Conservation (phyloP, 2,329 filamentous ascomycete genomes). For the Tolypocladium amazonense region DNA sequence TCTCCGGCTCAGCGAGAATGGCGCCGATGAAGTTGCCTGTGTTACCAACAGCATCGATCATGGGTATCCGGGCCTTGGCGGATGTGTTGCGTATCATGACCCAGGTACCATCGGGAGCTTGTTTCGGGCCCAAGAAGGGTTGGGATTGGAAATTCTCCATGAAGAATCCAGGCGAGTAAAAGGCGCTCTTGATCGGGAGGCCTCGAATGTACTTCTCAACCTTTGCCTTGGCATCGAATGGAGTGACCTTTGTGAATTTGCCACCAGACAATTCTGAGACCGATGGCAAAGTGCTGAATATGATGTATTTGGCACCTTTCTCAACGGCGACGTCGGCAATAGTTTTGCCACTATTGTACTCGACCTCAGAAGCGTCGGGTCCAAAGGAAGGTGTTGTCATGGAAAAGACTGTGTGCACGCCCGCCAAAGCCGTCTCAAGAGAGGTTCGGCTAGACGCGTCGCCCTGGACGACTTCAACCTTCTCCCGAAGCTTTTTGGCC, state of each 20-base stretch:
- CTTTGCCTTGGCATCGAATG: slow-evolving; percentile 43
- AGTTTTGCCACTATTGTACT: slow-evolving; percentile 25
- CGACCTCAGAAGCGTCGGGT: slow-evolving; percentile 16
- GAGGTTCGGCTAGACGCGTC: slow-evolving; percentile 27
- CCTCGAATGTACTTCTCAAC: slow-evolving; percentile 40
- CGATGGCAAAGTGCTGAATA: slow-evolving; percentile 28
- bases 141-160: slow-evolving; percentile 26
- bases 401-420: slow-evolving; percentile 36
- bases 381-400: slow-evolving; percentile 33
- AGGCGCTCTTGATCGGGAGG: slow-evolving; percentile 31
- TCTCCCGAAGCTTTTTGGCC: slow-evolving; percentile 17
- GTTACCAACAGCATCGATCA: slow-evolving; percentile 32
- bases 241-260: slow-evolving; percentile 18
- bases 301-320: slow-evolving; percentile 23
- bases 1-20: slow-evolving; percentile 30
- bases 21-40: slow-evolving; percentile 31
- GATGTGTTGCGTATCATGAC: slow-evolving; percentile 8
- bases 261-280: slow-evolving; percentile 23
- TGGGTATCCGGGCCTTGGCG: slow-evolving; percentile 23
- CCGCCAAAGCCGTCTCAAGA: slow-evolving; percentile 27
- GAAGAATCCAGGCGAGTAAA: slow-evolving; percentile 29
- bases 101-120: slow-evolving; percentile 18
- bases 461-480: slow-evolving; percentile 25
- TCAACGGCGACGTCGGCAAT: slow-evolving; percentile 28
- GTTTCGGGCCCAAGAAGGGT: slow-evolving; percentile 16